Evolutionary conservation across 2,329 filamentous ascomycete species (phyloP).

Genomic region (Phialophora chinensis): DNA sequence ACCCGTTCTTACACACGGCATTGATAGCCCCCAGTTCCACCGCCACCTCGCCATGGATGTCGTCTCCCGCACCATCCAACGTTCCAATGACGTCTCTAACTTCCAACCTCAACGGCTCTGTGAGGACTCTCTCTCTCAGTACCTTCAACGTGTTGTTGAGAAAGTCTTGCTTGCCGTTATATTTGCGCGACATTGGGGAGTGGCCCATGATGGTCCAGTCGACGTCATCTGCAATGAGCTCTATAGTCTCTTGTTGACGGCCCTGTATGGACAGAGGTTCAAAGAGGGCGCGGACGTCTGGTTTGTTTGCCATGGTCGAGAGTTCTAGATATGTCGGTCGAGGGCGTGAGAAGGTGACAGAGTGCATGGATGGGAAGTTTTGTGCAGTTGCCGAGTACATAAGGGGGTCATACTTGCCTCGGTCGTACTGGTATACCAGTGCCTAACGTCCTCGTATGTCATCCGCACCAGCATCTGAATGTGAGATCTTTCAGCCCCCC

Average conservation of each 20-base stretch:
- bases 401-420: background rate
- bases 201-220: conserved; percentile 28
- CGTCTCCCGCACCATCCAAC: conserved; percentile 2
- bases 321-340: background rate
- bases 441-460: background rate
- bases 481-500: background rate
- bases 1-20: conserved; percentile 26
- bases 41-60: conserved; percentile 14
- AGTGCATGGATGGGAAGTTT: background rate
- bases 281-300: conserved; percentile 22
- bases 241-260: conserved; percentile 22
- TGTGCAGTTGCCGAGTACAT: background rate
- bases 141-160: conserved; percentile 24
- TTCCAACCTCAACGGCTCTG: conserved; percentile 14
- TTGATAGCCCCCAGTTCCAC: conserved; percentile 28
- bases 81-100: conserved; percentile 10
- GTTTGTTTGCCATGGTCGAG: background rate
- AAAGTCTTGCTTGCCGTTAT: conserved; percentile 26
- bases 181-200: conserved; percentile 26
- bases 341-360: background rate
- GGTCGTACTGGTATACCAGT: background rate
- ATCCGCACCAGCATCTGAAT: background rate
- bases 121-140: conserved; percentile 22
- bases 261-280: conserved; percentile 18
- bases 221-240: conserved; percentile 20